Evolutionary conservation across 2,329 filamentous ascomycete genomes (phyloP).

Genomic region (Ophiostoma triangulosporum): DNA sequence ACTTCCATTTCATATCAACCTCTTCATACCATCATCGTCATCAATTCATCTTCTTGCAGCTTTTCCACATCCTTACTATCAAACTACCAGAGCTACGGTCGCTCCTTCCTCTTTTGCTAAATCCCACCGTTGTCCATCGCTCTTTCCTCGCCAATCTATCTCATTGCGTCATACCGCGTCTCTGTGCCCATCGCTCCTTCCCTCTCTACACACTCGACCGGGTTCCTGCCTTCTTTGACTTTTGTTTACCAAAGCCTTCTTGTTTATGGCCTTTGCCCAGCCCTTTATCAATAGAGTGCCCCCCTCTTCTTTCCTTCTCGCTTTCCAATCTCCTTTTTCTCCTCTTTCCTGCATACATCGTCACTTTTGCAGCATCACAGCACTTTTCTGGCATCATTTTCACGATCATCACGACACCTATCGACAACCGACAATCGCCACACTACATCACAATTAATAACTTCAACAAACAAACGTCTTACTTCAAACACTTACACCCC

Average conservation of each 20-base stretch:
- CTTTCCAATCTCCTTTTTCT: not conserved
- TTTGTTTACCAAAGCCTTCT: not conserved
- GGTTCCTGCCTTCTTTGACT: not conserved
- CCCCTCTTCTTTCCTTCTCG: not conserved
- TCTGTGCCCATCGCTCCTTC: not conserved
- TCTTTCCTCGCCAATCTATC: not conserved
- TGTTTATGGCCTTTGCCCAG: not conserved
- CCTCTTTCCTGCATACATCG: not conserved
- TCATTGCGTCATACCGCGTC: not conserved
- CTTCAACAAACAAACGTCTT: too few relatives aligned
- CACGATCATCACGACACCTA: not conserved
- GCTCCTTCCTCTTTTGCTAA: not conserved
- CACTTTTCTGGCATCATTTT: not conserved
- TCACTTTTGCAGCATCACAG: not conserved
- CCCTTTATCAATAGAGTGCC: not conserved
- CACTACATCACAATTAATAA: not conserved
- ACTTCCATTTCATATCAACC: not conserved
- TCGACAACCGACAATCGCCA: not conserved
- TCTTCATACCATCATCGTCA: too few relatives aligned
- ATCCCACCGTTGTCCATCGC: not conserved
- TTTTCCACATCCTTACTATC: not conserved
- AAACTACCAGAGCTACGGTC: not conserved
- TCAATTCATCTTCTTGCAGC: too few relatives aligned
- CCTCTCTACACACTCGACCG: not conserved
- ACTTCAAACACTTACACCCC: not conserved